Percentiles rank a stretch among this genome's conserved stretches.
Conservation (phyloP, 2,329 filamentous ascomycete genomes). For the Thielaviopsis populi region DNA sequence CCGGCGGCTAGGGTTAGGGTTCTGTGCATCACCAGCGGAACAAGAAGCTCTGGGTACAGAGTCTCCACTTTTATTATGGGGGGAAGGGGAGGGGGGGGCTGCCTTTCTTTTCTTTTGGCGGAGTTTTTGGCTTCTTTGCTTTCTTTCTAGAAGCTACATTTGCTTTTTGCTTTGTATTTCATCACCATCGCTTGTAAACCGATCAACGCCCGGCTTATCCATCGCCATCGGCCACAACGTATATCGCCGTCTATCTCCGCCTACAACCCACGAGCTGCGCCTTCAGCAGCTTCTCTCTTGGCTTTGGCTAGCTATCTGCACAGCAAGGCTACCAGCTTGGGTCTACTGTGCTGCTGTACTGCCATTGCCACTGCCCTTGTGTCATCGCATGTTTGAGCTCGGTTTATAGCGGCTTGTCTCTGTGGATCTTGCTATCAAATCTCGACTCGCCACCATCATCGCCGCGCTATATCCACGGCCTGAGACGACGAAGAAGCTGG, state of each 20-base stretch:
- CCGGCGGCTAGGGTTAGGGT: not conserved
- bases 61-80: not conserved
- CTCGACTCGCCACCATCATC: not conserved
- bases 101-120: not conserved
- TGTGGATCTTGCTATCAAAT: not conserved
- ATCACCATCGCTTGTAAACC: not conserved
- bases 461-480: not conserved
- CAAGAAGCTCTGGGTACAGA: not conserved
- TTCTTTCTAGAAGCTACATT: not conserved
- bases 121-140: not conserved
- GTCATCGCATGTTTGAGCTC: not conserved
- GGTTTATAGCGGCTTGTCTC: not conserved
- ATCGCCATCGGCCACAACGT: not conserved
- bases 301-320: not conserved
- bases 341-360: no score
- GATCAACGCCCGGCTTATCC: not conserved
- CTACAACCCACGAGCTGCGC: not conserved
- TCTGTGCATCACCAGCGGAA: not conserved
- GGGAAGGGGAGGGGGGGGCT: not conserved
- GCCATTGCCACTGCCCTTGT: not conserved
- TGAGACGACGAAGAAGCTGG: not conserved
- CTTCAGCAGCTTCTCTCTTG: not conserved
- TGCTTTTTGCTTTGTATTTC: not conserved
- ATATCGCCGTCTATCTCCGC: not conserved
- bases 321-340: not conserved